A percentile compares a stretch with the other conserved stretches of the same genome.
phyloP scores from a whole-genome alignment of 208 protist species.

The Crithidia acanthocephali region DNA sequence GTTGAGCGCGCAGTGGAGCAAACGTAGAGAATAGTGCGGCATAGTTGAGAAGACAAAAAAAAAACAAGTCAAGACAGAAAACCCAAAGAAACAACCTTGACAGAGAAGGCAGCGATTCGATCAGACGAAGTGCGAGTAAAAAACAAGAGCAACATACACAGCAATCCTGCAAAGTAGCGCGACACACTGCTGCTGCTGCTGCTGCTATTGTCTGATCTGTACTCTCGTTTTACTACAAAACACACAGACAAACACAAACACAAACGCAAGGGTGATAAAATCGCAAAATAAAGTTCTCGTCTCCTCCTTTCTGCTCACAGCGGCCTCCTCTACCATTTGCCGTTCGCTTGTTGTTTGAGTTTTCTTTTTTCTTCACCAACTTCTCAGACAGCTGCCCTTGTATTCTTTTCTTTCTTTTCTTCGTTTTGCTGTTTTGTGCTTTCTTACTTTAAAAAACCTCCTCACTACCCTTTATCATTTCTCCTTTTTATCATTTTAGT shows the following conservation, averaged over 20 bases:
- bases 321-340: too few relatives aligned
- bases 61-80: too few relatives aligned
- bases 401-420: neutral
- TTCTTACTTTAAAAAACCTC: neutral
- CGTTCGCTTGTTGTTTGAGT: neutral
- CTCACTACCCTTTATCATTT: conserved; percentile 1
- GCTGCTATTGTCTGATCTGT: too few relatives aligned
- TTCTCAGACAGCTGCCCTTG: too few relatives aligned
- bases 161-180: neutral
- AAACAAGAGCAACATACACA: neutral
- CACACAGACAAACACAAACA: too few relatives aligned
- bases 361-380: neutral
- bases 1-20: neutral
- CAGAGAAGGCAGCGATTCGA: neutral
- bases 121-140: neutral
- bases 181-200: too few relatives aligned
- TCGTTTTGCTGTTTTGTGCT: too few relatives aligned
- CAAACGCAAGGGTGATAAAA: too few relatives aligned
- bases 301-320: too few relatives aligned
- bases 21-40: neutral
- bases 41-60: neutral
- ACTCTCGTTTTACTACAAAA: too few relatives aligned
- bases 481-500: neutral
- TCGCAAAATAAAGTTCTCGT: too few relatives aligned
- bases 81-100: neutral